Conservation (phyloP, 2,329 filamentous ascomycete genomes). For the Neophaeococcomyces mojaviensis region DNA sequence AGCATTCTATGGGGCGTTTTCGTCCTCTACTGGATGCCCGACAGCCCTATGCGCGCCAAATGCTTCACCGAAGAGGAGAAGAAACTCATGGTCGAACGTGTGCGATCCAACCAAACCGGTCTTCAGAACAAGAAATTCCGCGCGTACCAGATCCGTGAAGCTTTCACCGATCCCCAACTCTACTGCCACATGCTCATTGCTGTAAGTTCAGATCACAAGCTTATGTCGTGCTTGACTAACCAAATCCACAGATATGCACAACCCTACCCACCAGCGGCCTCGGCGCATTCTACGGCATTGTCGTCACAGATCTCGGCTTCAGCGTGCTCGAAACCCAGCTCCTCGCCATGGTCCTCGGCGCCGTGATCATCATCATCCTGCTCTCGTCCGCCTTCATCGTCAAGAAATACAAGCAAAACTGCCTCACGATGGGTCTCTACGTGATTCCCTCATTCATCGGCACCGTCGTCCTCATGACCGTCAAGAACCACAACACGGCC, state of each 20-base stretch:
- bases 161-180: slow-evolving; percentile 57
- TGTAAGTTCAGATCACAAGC: no score
- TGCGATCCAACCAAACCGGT: slow-evolving; percentile 54
- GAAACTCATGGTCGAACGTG: slow-evolving; percentile 53
- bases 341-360: slow-evolving; percentile 66
- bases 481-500: slow-evolving; percentile 50
- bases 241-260: slow-evolving; percentile 48
- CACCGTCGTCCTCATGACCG: slow-evolving; percentile 64
- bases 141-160: slow-evolving; percentile 48
- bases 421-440: slow-evolving; percentile 58
- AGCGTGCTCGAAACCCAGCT: slow-evolving; percentile 61
- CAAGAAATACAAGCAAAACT: slow-evolving; percentile 61
- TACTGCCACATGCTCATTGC: slow-evolving; percentile 60
- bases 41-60: slow-evolving; percentile 64
- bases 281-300: slow-evolving; percentile 55
- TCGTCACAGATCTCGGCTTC: slow-evolving; percentile 65
- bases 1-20: slow-evolving; percentile 59
- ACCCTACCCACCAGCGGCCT: slow-evolving; percentile 67
- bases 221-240: no score
- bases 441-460: slow-evolving; percentile 64
- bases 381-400: slow-evolving; percentile 60
- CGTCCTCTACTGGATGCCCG: slow-evolving; percentile 57
- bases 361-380: slow-evolving; percentile 65
- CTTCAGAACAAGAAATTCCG: slow-evolving; percentile 52
- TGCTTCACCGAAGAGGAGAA: slow-evolving; percentile 62